Base-by-base conservation (phyloP, 139 green algal genomes). In the Tetraselmis chui region DNA sequence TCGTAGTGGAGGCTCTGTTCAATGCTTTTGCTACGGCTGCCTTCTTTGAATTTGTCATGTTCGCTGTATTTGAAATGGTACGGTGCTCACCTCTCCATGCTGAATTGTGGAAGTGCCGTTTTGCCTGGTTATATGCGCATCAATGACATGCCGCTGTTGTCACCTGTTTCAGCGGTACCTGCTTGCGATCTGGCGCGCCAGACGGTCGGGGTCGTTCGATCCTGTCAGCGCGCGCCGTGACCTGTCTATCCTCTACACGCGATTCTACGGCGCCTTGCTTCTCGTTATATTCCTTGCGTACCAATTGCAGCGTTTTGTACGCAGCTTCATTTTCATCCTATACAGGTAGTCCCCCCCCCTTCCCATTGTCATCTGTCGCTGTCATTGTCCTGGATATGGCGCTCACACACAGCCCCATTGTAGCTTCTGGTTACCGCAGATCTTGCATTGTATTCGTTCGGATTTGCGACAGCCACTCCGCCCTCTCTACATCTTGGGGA, bases 31-130 rank as follows among this genome's bases (percentile, higher is more conserved):
- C 89, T 1, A 93, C 89, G 25, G 84, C 90, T 0, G 89, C 93
- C 1, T 94, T 95, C 83, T 91, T 96, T 76, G 85, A 95, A 82
- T 96, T 97, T 78, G 83, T 95, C 31, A 88, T 95, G 11, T 98
- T 98, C 86, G 92, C 90, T 23, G 91, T 98, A 24, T 95, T 98
- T 76, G 94, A 98, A 83, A 96, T 98, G 91, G 45, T 67, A 18
- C 45, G 45, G 11, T 67, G 45, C 5, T n/a, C n/a, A n/a, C n/a
- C n/a, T n/a, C n/a, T n/a, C n/a, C n/a, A n/a, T n/a, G n/a, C n/a
- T n/a, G n/a, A n/a, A n/a, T n/a, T n/a, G n/a, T n/a, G n/a, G n/a
- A n/a, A n/a, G n/a, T n/a, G n/a, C n/a, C n/a, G n/a, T n/a, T n/a
- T n/a, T n/a, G n/a, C n/a, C n/a, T n/a, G n/a, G n/a, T n/a, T n/a